Evolutionary conservation across 140 eudicot genomes (phyloP).

Genomic region (Bidens hawaiensis): DNA sequence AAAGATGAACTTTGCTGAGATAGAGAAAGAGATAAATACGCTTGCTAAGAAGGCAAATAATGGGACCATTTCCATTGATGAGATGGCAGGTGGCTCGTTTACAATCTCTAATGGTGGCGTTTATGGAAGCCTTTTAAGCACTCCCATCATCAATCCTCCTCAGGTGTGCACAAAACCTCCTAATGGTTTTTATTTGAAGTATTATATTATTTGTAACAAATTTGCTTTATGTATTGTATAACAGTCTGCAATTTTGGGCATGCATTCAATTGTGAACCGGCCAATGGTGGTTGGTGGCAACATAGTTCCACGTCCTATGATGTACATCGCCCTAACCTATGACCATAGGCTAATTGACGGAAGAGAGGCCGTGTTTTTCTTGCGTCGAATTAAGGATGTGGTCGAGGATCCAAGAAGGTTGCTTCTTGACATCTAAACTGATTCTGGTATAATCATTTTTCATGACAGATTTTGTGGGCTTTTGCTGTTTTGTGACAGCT

Average conservation of each 20-base stretch:
- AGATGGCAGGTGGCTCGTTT: slow-evolving; percentile 96
- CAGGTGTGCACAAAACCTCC: slow-evolving; percentile 42
- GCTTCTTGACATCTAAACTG: slow-evolving; percentile 61
- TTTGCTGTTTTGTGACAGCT: slow-evolving; percentile 23
- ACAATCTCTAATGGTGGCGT: slow-evolving; percentile 98
- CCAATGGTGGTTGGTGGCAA: slow-evolving; percentile 95
- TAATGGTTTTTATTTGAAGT: not conserved
- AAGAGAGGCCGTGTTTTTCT: slow-evolving; percentile 94
- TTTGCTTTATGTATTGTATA: not conserved
- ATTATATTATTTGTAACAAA: not conserved
- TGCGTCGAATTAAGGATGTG: slow-evolving; percentile 86
- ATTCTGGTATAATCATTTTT: slow-evolving; percentile 8
- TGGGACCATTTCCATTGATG: slow-evolving; percentile 89
- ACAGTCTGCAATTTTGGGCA: slow-evolving; percentile 89
- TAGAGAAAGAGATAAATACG: slow-evolving; percentile 67
- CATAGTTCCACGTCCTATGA: slow-evolving; percentile 88
- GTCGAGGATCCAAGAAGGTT: slow-evolving; percentile 88
- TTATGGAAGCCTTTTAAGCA: slow-evolving; percentile 93
- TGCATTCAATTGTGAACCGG: slow-evolving; percentile 86
- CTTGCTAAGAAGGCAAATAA: slow-evolving; percentile 85
- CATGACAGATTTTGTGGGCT: slow-evolving; percentile 18
- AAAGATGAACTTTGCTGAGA: slow-evolving; percentile 77
- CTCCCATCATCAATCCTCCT: slow-evolving; percentile 97
- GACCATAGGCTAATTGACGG: slow-evolving; percentile 98
- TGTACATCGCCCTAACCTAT: slow-evolving; percentile 92